These are phyloP conservation scores for Phytophthora europaea DNA, from an alignment of 352 stramenopile genomes.

Conservation along the genomic window DNA sequence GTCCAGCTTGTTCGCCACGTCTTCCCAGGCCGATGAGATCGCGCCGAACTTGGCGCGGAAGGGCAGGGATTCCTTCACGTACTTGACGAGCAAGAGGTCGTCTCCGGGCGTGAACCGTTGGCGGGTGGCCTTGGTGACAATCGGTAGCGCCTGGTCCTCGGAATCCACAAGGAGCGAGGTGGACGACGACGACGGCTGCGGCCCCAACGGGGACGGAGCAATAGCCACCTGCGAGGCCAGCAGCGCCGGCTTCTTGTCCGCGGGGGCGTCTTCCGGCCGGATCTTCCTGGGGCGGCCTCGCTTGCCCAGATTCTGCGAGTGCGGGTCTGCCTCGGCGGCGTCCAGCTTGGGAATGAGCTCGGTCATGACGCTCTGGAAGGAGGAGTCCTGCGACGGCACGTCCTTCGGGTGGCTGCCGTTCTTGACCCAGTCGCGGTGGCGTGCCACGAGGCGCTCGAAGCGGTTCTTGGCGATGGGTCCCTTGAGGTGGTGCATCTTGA, in stretches of 20 bases:
- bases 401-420: slow-evolving; percentile 31
- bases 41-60: slow-evolving; percentile 48
- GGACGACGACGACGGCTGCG: slow-evolving; percentile 28
- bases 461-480: slow-evolving; percentile 50
- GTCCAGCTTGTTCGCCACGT: slow-evolving; percentile 41
- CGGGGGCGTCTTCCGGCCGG: slow-evolving; percentile 4
- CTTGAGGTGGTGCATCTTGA: slow-evolving; percentile 53
- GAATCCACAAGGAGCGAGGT: slow-evolving; percentile 34
- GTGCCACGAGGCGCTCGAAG: slow-evolving; percentile 43
- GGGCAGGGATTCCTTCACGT: slow-evolving; percentile 40
- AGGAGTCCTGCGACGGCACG: slow-evolving; percentile 29
- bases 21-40: slow-evolving; percentile 45
- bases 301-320: slow-evolving; percentile 34
- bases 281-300: slow-evolving; percentile 45
- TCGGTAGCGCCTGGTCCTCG: slow-evolving; percentile 31
- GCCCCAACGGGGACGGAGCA: slow-evolving; percentile 28
- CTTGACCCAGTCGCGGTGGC: slow-evolving; percentile 37
- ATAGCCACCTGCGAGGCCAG: slow-evolving; percentile 17
- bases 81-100: slow-evolving; percentile 39
- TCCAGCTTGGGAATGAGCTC: slow-evolving; percentile 44
- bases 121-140: slow-evolving; percentile 23
- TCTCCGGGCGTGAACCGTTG: slow-evolving; percentile 46
- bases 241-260: slow-evolving; percentile 19
- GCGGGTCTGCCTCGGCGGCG: slow-evolving; percentile 33
- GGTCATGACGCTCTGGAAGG: slow-evolving; percentile 41